These are phyloP conservation scores for Ilex paraguariensis DNA, from an alignment of 305 asterid species.

Conservation along the genomic window DNA sequence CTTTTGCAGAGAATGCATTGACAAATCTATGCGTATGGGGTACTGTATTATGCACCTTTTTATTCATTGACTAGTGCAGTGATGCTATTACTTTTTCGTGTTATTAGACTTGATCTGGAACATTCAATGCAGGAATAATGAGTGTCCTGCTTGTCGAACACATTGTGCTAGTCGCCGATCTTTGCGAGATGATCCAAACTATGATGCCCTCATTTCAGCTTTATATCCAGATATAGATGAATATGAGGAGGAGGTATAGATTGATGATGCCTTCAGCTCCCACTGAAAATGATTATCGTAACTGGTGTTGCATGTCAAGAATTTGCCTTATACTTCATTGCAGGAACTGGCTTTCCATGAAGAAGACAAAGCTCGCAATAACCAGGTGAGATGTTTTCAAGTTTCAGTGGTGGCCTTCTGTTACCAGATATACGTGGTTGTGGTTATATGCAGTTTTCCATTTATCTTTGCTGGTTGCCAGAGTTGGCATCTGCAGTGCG, in stretches of 20 bases:
- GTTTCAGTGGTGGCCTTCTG: neutral
- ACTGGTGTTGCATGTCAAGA: conserved; percentile 15
- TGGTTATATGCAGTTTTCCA: neutral
- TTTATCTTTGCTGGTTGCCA: conserved; percentile 4
- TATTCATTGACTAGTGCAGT: conserved; percentile 10
- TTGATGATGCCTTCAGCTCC: conserved; percentile 13
- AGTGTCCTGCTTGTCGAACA: conserved; percentile 98
- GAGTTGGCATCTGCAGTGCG: neutral
- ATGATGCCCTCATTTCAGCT: conserved; percentile 75
- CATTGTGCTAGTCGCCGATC: conserved; percentile 98
- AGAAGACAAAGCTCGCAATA: conserved; percentile 88
- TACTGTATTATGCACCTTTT: conserved; percentile 30
- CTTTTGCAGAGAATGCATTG: conserved; percentile 98
- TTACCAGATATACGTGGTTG: no score
- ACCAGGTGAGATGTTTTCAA: conserved; percentile 44
- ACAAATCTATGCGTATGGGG: conserved; percentile 94
- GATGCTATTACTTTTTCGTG: conserved; percentile 5
- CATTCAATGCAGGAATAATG: conserved; percentile 69
- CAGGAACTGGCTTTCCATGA: conserved; percentile 95
- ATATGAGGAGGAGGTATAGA: conserved; percentile 84
- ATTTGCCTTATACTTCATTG: conserved; percentile 14
- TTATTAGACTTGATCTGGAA: conserved; percentile 12
- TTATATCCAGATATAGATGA: conserved; percentile 87
- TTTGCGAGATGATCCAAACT: conserved; percentile 94
- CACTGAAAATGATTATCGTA: conserved; percentile 4